Evolutionary conservation across 208 protist genomes (phyloP), one percentile per base, ranked within the genome.

Genomic region (Wallacemonas collosoma): DNA sequence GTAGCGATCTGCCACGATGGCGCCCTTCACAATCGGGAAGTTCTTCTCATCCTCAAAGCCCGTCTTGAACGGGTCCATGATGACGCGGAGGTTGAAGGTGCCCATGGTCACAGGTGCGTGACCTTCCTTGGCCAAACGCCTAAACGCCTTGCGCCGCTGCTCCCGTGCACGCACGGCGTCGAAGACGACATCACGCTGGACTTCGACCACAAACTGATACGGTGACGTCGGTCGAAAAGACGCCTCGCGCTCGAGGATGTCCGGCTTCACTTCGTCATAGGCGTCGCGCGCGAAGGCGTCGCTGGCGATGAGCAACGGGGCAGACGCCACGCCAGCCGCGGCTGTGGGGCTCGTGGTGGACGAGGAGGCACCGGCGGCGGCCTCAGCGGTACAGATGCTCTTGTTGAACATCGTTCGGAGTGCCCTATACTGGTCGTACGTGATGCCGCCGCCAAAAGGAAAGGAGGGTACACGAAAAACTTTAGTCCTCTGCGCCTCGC

Each of bases 11-110:
- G 93, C 94, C 38, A 99, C 89, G 43, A 98, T 86, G 47, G 76
- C 85, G 57, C 94, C 89, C 15, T 85, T 80, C 14, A 91, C 77
- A 69, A 99, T 98, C 0, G 91, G 90, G 71, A 98, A 98, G 44
- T 96, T 94, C 65, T 93, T 91, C 61, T 95, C 87, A 56, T 97
- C 92, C 82, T 98, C 95, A 69, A 98, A 98, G 41, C 95, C 95
- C 8, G 95, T 98, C 76, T 97, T 95, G 76, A 88, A 74, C 15
- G 89, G 90, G 68, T 97, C 90, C 87, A 95, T 95, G 70, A 98
- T 95, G 26, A 98, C 80, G 66, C 86, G 88, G 54, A 98, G 87
- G 64, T 96, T 80, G 69, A 98, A 97, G 2, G 89, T 95, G 43
- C 89, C 95, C 81, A 95, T 91, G 65, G 88, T 96, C 3, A 82